These are phyloP conservation scores for Dianthus caryophyllus DNA, from an alignment of 148 eudicot genomes.

Conservation along the genomic window DNA sequence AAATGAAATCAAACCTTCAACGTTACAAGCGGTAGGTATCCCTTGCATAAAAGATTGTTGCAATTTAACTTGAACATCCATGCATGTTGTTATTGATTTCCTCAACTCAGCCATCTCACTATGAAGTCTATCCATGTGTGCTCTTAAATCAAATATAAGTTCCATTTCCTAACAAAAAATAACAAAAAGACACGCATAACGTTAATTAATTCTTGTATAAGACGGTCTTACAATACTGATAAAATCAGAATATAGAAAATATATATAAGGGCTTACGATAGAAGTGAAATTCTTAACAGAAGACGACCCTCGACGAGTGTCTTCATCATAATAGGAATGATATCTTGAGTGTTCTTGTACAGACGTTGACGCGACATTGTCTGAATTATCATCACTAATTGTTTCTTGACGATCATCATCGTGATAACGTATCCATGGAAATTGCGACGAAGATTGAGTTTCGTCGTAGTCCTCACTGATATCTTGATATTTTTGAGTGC, in stretches of 20 bases:
- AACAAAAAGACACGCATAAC: background rate
- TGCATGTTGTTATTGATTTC: conserved; percentile 52
- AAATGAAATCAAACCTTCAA: conserved; percentile 32
- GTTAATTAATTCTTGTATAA: background rate
- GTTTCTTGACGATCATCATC: conserved; percentile 38
- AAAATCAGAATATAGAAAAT: background rate
- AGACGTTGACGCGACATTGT: conserved; percentile 32
- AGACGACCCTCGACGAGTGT: conserved; percentile 22
- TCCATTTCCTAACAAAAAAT: conserved; percentile 57
- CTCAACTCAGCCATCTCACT: conserved; percentile 61
- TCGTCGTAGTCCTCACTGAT: conserved; percentile 30
- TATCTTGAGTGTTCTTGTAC: conserved; percentile 23
- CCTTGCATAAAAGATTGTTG: conserved; percentile 37
- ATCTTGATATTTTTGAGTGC: conserved; percentile 26
- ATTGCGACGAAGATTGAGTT: conserved; percentile 22
- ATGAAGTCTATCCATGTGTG: conserved; percentile 62
- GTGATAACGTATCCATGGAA: conserved; percentile 33
- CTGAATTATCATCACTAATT: conserved; percentile 33
- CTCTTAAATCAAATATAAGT: conserved; percentile 54
- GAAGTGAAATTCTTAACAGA: conserved; percentile 33
- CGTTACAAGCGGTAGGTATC: conserved; percentile 25
- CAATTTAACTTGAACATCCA: conserved; percentile 52
- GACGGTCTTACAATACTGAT: too few species aligned
- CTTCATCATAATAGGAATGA: conserved; percentile 27
- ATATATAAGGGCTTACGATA: conserved; percentile 42